Evolutionary conservation across 202 grass and related monocot genomes (phyloP).

Genomic region (Carex arenaria): DNA sequence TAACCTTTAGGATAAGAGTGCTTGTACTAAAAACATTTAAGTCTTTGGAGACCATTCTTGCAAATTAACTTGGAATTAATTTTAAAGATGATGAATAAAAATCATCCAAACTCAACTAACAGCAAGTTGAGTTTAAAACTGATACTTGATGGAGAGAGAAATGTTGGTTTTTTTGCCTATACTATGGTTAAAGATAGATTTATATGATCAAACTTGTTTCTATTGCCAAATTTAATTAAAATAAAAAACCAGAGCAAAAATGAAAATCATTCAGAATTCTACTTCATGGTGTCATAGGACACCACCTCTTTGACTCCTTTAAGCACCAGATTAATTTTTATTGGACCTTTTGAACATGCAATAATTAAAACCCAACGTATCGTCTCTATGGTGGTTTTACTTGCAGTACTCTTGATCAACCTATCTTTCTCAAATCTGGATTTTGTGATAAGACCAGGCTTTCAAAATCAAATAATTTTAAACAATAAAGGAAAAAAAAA

Average conservation of each 20-base stretch:
- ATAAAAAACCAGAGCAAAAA: background rate
- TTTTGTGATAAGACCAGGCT: background rate
- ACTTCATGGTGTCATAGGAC: background rate
- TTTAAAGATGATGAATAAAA: background rate
- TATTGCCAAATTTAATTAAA: background rate
- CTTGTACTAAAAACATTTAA: background rate
- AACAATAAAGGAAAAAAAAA: background rate
- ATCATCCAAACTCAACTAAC: background rate
- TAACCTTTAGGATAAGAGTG: background rate
- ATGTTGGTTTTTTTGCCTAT: background rate
- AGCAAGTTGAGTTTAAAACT: background rate
- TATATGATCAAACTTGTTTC: background rate
- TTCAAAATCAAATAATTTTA: background rate
- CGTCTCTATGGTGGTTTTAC: background rate
- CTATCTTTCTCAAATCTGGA: background rate
- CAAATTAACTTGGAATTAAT: background rate
- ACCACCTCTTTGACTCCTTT: background rate
- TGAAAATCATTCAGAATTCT: background rate
- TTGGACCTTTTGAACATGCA: background rate
- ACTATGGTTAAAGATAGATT: no score
- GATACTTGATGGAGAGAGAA: background rate
- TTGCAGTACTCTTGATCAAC: background rate
- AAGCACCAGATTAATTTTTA: background rate
- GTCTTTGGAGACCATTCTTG: background rate
- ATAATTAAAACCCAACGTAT: background rate